Evolutionary conservation across 192 early-diverging fungal genomes (phyloP).

Genomic region (Linnemannia exigua): DNA sequence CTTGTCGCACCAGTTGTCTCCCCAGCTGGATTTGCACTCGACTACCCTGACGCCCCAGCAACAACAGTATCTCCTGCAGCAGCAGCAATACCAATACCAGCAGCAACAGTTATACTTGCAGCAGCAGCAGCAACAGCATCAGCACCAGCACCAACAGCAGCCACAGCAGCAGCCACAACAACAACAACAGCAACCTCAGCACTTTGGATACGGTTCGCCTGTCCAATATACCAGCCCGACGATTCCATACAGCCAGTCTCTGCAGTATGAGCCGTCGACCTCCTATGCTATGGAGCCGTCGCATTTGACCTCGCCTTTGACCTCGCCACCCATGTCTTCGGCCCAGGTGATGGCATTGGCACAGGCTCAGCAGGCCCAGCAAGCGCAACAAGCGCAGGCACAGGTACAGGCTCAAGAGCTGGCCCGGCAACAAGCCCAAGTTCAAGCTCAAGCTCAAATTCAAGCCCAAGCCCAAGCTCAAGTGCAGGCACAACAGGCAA

Average conservation of each 20-base stretch:
- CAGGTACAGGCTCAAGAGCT: conserved; percentile 39
- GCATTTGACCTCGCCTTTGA: conserved; percentile 46
- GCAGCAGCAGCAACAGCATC: conserved; percentile 34
- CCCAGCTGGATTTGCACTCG: conserved; percentile 37
- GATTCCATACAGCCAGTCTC: conserved; percentile 41
- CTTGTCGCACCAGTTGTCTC: conserved; percentile 39
- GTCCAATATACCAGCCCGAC: conserved; percentile 50
- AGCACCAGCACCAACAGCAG: conserved; percentile 25
- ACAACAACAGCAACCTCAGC: conserved; percentile 34
- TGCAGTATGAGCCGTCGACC: conserved; percentile 45
- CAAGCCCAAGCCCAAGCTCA: conserved; percentile 51
- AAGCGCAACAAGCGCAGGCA: conserved; percentile 51
- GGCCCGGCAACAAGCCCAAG: conserved; percentile 20
- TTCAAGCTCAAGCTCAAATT: conserved; percentile 21
- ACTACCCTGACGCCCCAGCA: conserved; percentile 38
- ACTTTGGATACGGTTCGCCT: conserved; percentile 34
- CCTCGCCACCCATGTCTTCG: conserved; percentile 48
- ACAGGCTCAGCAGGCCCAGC: background rate
- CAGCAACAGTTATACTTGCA: conserved; percentile 40
- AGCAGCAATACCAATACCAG: conserved; percentile 32
- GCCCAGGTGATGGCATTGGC: conserved; percentile 41
- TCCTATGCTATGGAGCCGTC: conserved; percentile 43
- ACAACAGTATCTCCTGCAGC: conserved; percentile 33
- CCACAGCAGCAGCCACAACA: conserved; percentile 31
- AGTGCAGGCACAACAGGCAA: conserved; percentile 1